phyloP scores from a whole-genome alignment of 257 asterid species.

The Scutellaria galericulata region DNA sequence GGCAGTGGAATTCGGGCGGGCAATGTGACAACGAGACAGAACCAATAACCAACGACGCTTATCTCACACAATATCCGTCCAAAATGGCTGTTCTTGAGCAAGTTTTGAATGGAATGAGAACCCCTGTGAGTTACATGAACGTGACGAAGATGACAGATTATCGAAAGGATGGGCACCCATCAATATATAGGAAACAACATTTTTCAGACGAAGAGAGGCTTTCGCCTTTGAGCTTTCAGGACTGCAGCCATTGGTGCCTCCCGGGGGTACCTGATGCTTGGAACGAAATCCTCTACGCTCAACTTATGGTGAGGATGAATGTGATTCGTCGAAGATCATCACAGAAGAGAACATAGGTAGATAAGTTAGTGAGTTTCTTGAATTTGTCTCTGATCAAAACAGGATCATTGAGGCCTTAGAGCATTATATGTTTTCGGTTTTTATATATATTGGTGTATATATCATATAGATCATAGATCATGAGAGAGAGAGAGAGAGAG shows the following conservation, averaged over 20 bases:
- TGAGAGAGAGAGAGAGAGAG: background rate
- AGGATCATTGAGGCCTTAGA: conserved; percentile 29
- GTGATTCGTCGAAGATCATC: conserved; percentile 12
- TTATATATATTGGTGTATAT: background rate
- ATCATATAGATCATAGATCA: no score
- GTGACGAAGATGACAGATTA: conserved; percentile 67
- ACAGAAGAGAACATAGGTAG: conserved; percentile 37
- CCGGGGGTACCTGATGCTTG: conserved; percentile 82
- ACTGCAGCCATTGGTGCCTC: conserved; percentile 88
- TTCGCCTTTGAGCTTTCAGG: conserved; percentile 44
- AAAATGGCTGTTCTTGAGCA: conserved; percentile 62
- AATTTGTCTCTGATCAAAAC: background rate
- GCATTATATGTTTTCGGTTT: conserved; percentile 30
- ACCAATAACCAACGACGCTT: conserved; percentile 66
- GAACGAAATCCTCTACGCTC: conserved; percentile 71
- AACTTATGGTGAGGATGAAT: conserved; percentile 46
- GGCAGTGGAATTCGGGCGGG: conserved; percentile 86
- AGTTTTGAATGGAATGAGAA: conserved; percentile 60
- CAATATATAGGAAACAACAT: conserved; percentile 54
- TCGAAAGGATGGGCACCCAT: conserved; percentile 79
- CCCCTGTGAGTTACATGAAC: conserved; percentile 59
- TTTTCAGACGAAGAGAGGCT: conserved; percentile 19
- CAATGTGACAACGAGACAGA: conserved; percentile 70
- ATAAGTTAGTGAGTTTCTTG: background rate
- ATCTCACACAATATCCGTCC: conserved; percentile 57